Base-by-base conservation (phyloP, 2,329 filamentous ascomycete genomes). In the Acephala macrosclerotiorum region DNA sequence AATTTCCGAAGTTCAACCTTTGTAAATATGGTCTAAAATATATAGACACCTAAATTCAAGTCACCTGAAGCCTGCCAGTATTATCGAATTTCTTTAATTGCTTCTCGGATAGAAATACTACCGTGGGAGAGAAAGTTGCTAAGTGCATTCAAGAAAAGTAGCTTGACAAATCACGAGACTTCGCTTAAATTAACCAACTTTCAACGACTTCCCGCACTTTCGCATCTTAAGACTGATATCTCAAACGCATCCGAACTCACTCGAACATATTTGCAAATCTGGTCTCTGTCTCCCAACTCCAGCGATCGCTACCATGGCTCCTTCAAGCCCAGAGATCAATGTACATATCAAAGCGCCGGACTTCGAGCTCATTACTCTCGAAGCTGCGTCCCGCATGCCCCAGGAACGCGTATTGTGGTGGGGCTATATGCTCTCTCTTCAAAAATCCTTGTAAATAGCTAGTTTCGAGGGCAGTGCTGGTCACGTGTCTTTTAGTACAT, bases 401-500 rank as follows among this genome's bases (percentile, higher is more conserved):
- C 55, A 58, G 55, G 55, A 58, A 58, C 55, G 55, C 55, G 6
- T 58, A 58, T 58, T 58, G n/a, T n/a, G n/a, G n/a, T n/a, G n/a
- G n/a, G n/a, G n/a, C n/a, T n/a, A n/a, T n/a, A n/a, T n/a, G n/a
- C n/a, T n/a, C n/a, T n/a, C n/a, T n/a, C n/a, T n/a, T n/a, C n/a
- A n/a, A n/a, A n/a, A n/a, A n/a, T n/a, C n/a, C n/a, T n/a, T n/a
- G n/a, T n/a, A n/a, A n/a, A n/a, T n/a, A n/a, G n/a, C n/a, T n/a
- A n/a, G n/a, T n/a, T n/a, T n/a, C n/a, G n/a, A n/a, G n/a, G n/a
- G n/a, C n/a, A n/a, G n/a, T n/a, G n/a, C n/a, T n/a, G n/a, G n/a
- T n/a, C n/a, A n/a, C n/a, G n/a, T n/a, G n/a, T n/a, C n/a, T n/a
- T n/a, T n/a, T n/a, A n/a, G n/a, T n/a, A n/a, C n/a, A n/a, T n/a